phyloP scores from a whole-genome alignment of 2,329 filamentous ascomycete genomes.

The Tolypocladium paradoxum region DNA sequence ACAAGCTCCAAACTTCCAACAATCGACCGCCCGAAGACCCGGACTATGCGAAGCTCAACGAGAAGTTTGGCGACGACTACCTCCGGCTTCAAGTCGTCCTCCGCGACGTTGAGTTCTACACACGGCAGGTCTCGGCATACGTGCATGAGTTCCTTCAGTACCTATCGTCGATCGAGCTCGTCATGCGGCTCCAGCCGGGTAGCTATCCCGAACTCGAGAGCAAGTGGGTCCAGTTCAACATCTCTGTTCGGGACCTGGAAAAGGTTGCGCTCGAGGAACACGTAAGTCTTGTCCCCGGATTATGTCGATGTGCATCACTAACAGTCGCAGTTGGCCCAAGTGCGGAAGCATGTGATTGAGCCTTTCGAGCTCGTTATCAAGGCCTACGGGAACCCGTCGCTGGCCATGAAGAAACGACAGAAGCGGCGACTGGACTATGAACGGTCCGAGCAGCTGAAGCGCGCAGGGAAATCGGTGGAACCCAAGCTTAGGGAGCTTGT shows the following conservation, averaged over 20 bases:
- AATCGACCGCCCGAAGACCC: slow-evolving; percentile 62
- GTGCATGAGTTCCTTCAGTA: slow-evolving; percentile 74
- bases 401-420: slow-evolving; percentile 87
- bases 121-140: slow-evolving; percentile 68
- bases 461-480: slow-evolving; percentile 75
- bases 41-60: slow-evolving; percentile 68
- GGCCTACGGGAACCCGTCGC: slow-evolving; percentile 71
- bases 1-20: slow-evolving; percentile 63
- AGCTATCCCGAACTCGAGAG: slow-evolving; percentile 77
- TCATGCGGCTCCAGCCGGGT: slow-evolving; percentile 62
- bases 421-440: slow-evolving; percentile 89
- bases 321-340: slow-evolving; percentile 41
- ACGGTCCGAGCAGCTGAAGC: slow-evolving; percentile 65
- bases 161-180: slow-evolving; percentile 70
- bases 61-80: slow-evolving; percentile 86
- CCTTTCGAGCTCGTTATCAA: slow-evolving; percentile 72
- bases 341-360: slow-evolving; percentile 74
- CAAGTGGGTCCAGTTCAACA: slow-evolving; percentile 88
- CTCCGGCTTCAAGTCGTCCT: slow-evolving; percentile 86
- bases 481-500: slow-evolving; percentile 74
- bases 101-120: slow-evolving; percentile 88
- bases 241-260: slow-evolving; percentile 77
- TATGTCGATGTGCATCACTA: background rate
- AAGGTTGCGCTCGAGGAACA: slow-evolving; percentile 76
- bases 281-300: slow-evolving; percentile 37